Evolutionary conservation across 148 eudicot species (phyloP), one percentile per base, ranked within the genome.

Genomic region (Fagopyrum homotropicum): DNA sequence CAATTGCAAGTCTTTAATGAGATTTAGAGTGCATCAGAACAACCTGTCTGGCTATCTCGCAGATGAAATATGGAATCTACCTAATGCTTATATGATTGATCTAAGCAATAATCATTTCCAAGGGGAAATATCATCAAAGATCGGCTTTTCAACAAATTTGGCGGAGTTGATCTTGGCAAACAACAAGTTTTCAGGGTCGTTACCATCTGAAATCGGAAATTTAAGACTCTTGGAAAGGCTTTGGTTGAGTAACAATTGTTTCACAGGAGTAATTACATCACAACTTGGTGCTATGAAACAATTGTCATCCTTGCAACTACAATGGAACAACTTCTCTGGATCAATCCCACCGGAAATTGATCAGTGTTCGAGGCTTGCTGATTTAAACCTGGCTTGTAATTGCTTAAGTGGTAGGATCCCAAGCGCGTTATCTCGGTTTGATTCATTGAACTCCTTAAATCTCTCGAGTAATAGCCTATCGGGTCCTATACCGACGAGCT

Each of bases 371-470:
- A 73, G 87, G 79, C 84, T 94, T 48, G 98, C 86, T 61, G 93
- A 91, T 43, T 73, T 95, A 17, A 85, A 92, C 80, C 89, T 95
- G 10, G 93, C 94, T 9, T 77, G 76, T 19, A 95, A 95, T 79
- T 81, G 72, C 22, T 76, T 95, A 8, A 77, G 72, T 60, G 97
- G 92, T 64, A 59, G n/a, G 2, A 90, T 95, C 66, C 99, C 99
- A 1, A 66, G 63, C 57, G 74, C 84, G 14, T 80, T 95, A 48
- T 77, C 90, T 9, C 75, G 71, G 26, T 88, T 90, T 80, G 50
- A 72, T 76, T 85, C 88, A 22, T 79, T 95, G 82, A 95, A 95
- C 78, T 88, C 99, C 45, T 83, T 95, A 59, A 95, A 95, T 80
- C 89, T 95, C 78, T 95, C 99, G 5, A 77, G 83, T 30, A 95